Evolutionary conservation across 345 rosid species (phyloP).

Genomic region (Eucalyptus microcorys): DNA sequence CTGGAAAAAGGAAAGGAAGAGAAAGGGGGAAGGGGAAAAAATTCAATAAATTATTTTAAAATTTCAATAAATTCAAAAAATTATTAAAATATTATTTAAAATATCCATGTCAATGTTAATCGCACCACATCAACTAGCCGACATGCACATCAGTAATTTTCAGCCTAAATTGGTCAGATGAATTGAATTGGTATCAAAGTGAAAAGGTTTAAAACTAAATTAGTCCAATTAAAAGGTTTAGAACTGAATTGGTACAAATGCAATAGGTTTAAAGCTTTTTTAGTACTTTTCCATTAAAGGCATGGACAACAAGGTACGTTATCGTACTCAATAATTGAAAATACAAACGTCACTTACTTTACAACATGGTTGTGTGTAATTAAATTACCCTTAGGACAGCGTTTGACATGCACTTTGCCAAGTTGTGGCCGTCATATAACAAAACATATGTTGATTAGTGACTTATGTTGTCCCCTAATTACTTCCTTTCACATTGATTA

Average conservation of each 20-base stretch:
- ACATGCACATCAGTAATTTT: no score
- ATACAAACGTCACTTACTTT: background rate
- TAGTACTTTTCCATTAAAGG: background rate
- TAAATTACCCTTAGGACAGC: background rate
- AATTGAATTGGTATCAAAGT: no score
- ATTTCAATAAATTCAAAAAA: no score
- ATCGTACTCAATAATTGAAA: background rate
- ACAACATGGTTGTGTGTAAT: background rate
- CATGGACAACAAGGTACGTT: background rate
- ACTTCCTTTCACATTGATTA: background rate
- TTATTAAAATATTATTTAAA: no score
- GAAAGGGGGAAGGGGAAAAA: no score
- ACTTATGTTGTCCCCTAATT: background rate
- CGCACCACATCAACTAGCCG: accelerated
- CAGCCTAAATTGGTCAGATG: no score
- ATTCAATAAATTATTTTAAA: no score
- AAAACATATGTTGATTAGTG: background rate
- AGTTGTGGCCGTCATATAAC: background rate
- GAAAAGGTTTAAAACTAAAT: no score
- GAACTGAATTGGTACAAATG: accelerated
- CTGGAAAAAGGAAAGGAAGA: no score
- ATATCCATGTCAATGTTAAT: accelerated
- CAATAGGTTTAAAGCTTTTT: background rate
- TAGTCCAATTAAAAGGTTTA: no score
- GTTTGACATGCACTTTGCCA: background rate